phyloP scores from a whole-genome alignment of 805 yeast genomes.

The Kazachstania psychrophila region DNA sequence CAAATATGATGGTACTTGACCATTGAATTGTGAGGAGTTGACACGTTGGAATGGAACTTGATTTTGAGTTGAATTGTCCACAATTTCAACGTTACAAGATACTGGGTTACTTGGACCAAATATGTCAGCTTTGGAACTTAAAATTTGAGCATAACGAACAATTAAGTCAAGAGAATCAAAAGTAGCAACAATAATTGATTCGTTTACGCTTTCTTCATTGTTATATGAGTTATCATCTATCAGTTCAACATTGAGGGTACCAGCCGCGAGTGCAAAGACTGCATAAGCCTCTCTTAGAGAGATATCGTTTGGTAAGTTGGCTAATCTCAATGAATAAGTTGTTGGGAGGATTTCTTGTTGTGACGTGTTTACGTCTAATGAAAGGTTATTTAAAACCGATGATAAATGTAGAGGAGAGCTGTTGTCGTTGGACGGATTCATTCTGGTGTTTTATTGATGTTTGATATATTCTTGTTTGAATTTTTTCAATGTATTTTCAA shows the following conservation, averaged over 20 bases:
- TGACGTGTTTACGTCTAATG: constrained; percentile 13
- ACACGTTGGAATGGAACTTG: constrained; percentile 15
- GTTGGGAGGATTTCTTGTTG: constrained; percentile 6
- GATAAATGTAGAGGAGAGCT: constrained; percentile 25
- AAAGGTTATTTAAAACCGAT: constrained; percentile 23
- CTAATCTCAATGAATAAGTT: constrained; percentile 33
- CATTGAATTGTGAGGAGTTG: not conserved
- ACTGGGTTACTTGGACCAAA: constrained; percentile 42
- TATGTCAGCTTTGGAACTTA: constrained; percentile 34
- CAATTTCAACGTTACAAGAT: constrained; percentile 34
- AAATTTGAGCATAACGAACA: constrained; percentile 33
- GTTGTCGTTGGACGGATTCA: constrained; percentile 8
- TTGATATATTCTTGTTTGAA: too few species aligned
- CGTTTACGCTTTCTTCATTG: constrained; percentile 1
- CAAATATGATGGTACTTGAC: not conserved
- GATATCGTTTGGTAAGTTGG: constrained; percentile 56
- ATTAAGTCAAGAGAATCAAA: constrained; percentile 39
- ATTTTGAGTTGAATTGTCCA: constrained; percentile 30
- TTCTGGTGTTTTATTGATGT: constrained; percentile 3
- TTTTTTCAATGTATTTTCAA: too few species aligned
- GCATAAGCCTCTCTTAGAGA: constrained; percentile 57
- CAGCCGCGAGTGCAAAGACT: constrained; percentile 60
- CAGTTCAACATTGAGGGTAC: constrained; percentile 43
- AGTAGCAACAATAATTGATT: constrained; percentile 32
- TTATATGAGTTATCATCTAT: constrained; percentile 6